These are phyloP conservation scores for Aspergillus glaucus DNA, from an alignment of 2,329 filamentous ascomycete genomes.

Conservation along the genomic window DNA sequence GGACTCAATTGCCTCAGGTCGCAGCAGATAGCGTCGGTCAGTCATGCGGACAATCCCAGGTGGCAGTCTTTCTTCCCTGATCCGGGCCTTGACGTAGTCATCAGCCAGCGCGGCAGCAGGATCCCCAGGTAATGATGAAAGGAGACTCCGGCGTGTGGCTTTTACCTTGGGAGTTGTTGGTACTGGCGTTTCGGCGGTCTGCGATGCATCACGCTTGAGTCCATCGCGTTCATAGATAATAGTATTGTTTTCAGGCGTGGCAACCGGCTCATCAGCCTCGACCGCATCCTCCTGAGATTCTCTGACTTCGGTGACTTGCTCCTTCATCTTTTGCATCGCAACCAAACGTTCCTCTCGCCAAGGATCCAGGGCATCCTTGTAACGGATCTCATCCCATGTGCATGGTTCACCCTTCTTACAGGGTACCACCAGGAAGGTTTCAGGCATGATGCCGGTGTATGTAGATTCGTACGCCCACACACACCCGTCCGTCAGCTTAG, in stretches of 20 bases:
- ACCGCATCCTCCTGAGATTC: background rate
- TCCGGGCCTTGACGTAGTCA: constrained; percentile 32
- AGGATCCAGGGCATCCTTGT: constrained; percentile 41
- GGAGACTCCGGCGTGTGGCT: constrained; percentile 4
- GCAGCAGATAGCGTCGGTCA: constrained; percentile 35
- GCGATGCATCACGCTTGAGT: constrained; percentile 1
- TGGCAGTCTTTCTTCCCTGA: constrained; percentile 40
- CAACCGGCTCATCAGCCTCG: background rate
- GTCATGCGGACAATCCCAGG: constrained; percentile 36
- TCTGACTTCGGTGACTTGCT: constrained; percentile 8
- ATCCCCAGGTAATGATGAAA: constrained; percentile 9
- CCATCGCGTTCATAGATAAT: background rate
- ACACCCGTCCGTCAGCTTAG: constrained; percentile 54
- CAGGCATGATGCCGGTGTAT: constrained; percentile 56
- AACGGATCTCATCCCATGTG: constrained; percentile 49
- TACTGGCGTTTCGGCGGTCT: background rate
- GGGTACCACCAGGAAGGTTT: constrained; percentile 48
- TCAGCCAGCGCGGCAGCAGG: constrained; percentile 30
- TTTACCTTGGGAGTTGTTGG: background rate
- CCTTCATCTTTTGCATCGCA: constrained; percentile 18
- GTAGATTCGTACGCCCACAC: constrained; percentile 57
- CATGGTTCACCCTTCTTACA: constrained; percentile 43
- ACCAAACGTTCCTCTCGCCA: constrained; percentile 22
- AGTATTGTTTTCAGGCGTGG: background rate
- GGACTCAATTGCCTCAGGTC: constrained; percentile 72